Percentiles rank a stretch among this genome's conserved stretches.
phyloP scores from a whole-genome alignment of 495 filamentous ascomycete genomes.

The Viridothelium virens region DNA sequence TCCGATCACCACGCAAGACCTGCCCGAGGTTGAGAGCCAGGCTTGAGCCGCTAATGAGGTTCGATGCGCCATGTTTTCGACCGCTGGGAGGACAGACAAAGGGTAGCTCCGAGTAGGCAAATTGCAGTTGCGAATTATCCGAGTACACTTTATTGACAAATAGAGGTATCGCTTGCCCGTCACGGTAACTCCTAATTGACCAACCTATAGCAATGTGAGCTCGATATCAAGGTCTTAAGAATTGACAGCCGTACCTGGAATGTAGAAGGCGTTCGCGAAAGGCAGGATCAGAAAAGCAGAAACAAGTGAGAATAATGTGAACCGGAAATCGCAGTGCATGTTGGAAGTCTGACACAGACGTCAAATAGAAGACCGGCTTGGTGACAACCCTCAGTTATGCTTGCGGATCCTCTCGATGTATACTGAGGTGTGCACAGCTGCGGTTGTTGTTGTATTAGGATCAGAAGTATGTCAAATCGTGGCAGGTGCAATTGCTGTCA shows the following conservation, averaged over 20 bases:
- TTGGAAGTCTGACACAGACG: neutral
- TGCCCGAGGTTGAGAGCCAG: slow-evolving; percentile 89
- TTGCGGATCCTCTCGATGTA: neutral
- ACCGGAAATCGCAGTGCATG: slow-evolving; percentile 14
- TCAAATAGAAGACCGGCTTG: neutral
- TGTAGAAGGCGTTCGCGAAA: slow-evolving; percentile 59
- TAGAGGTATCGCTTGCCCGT: slow-evolving; percentile 73
- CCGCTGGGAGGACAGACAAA: slow-evolving; percentile 84
- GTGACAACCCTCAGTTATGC: neutral
- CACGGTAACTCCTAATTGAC: slow-evolving; percentile 68
- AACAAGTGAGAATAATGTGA: slow-evolving; percentile 15
- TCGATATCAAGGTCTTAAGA: slow-evolving; percentile 28
- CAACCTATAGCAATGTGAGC: slow-evolving; percentile 33
- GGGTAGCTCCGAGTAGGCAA: slow-evolving; percentile 87
- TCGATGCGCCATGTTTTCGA: slow-evolving; percentile 56
- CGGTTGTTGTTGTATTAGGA: neutral
- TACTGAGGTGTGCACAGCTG: neutral
- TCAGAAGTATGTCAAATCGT: neutral
- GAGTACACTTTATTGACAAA: slow-evolving; percentile 96
- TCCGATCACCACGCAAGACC: slow-evolving; percentile 83
- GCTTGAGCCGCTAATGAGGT: slow-evolving; percentile 69
- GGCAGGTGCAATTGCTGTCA: neutral
- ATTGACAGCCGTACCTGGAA: slow-evolving; percentile 62
- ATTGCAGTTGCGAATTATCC: slow-evolving; percentile 84
- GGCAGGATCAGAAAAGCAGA: slow-evolving; percentile 39